A percentile compares a stretch with the other conserved stretches of the same genome.
These are phyloP conservation scores for Letharia lupina DNA, from an alignment of 495 filamentous ascomycete species.

Conservation along the genomic window DNA sequence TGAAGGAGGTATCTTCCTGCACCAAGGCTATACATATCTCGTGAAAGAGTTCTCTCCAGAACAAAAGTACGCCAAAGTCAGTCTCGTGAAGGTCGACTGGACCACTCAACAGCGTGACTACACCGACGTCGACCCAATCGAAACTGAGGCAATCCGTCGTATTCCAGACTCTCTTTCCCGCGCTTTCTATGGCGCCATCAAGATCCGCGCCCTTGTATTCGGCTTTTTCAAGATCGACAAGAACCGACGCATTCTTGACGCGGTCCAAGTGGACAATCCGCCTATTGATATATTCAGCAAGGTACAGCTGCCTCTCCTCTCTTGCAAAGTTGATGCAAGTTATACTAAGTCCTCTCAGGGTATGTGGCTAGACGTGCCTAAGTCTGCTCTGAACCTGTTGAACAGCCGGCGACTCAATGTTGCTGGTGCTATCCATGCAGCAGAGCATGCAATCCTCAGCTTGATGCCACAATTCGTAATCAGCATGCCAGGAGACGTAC, in stretches of 20 bases:
- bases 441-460: conserved; percentile 80
- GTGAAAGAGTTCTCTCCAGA: conserved; percentile 82
- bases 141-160: conserved; percentile 71
- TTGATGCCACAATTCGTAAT: conserved; percentile 87
- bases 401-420: conserved; percentile 62
- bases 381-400: conserved; percentile 68
- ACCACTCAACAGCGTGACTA: conserved; percentile 88
- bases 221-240: conserved; percentile 95
- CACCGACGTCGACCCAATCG: conserved; percentile 88
- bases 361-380: conserved; percentile 93
- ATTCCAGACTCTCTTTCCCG: conserved; percentile 49
- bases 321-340: neutral
- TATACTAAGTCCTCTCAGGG: neutral
- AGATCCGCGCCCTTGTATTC: conserved; percentile 77
- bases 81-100: conserved; percentile 88
- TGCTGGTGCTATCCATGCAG: conserved; percentile 87
- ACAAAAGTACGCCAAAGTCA: conserved; percentile 62
- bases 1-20: conserved; percentile 94
- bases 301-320: conserved; percentile 34
- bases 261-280: conserved; percentile 86
- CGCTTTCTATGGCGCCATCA: conserved; percentile 78
- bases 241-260: conserved; percentile 75
- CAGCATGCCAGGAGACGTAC: conserved; percentile 76
- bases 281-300: conserved; percentile 76
- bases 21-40: conserved; percentile 87